These are phyloP conservation scores for Fusarium multiceps DNA, from an alignment of 2,329 filamentous ascomycete species.

Conservation along the genomic window DNA sequence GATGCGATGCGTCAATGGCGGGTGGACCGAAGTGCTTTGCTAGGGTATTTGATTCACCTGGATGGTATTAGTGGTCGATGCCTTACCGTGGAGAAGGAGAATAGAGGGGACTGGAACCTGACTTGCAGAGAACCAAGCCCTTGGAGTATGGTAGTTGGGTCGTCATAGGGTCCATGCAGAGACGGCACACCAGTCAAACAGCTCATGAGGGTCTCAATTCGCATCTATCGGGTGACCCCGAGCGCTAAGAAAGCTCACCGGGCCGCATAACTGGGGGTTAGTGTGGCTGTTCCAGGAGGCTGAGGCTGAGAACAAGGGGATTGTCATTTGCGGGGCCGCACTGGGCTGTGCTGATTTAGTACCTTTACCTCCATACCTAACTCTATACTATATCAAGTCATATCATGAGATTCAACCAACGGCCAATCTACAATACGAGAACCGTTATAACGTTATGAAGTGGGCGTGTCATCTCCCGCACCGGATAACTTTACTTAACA, in stretches of 20 bases:
- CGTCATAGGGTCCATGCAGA: conserved; percentile 23
- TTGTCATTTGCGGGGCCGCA: conserved; percentile 22
- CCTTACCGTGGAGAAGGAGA: conserved; percentile 6
- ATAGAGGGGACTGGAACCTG: conserved; percentile 42
- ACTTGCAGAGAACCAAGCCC: conserved; percentile 35
- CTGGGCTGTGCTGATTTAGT: conserved; percentile 1
- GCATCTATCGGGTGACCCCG: conserved; percentile 38
- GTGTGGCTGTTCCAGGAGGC: conserved; percentile 26
- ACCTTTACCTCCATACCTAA: too few relatives aligned
- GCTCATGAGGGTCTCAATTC: conserved; percentile 17
- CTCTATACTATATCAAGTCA: not conserved
- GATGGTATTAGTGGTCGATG: conserved; percentile 3
- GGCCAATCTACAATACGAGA: not conserved
- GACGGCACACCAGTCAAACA: conserved; percentile 40
- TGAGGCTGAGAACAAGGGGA: conserved; percentile 36
- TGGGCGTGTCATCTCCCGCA: not conserved
- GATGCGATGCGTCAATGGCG: conserved; percentile 26
- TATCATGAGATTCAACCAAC: conserved; percentile 8
- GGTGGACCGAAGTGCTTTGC: conserved; percentile 21
- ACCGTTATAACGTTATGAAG: not conserved
- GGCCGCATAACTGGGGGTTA: conserved; percentile 37
- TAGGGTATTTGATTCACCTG: not conserved
- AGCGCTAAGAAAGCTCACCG: conserved; percentile 38
- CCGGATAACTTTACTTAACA: not conserved
- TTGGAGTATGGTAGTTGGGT: conserved; percentile 16